Conservation (phyloP, 805 yeast species). For the Barnettozyma botsteinii region DNA sequence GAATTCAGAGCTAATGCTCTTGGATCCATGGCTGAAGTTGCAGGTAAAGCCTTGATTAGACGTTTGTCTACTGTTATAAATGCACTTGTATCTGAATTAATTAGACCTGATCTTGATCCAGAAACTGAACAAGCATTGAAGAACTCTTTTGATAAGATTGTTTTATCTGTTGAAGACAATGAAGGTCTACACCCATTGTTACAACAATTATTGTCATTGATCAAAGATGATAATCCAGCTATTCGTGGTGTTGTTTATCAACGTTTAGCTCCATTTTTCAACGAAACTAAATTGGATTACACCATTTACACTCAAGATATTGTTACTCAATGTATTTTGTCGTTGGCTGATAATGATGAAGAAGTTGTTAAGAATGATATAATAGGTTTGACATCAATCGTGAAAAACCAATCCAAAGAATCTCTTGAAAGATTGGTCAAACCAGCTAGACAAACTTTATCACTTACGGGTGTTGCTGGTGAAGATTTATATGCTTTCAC, state of each 20-base stretch:
- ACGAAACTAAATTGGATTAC: slow-evolving; percentile 59
- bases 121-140: slow-evolving; percentile 37
- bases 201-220: slow-evolving; percentile 70
- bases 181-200: slow-evolving; percentile 81
- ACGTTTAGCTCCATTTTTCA: slow-evolving; percentile 69
- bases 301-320: slow-evolving; percentile 69
- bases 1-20: slow-evolving; percentile 81
- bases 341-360: slow-evolving; percentile 64
- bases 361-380: slow-evolving; percentile 61
- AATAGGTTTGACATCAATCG: slow-evolving; percentile 57
- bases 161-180: slow-evolving; percentile 65
- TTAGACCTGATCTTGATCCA: slow-evolving; percentile 32
- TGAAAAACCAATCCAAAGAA: slow-evolving; percentile 69
- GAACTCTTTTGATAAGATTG: slow-evolving; percentile 58
- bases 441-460: slow-evolving; percentile 74
- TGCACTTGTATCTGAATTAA: slow-evolving; percentile 59
- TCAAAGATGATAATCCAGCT: slow-evolving; percentile 66
- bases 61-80: slow-evolving; percentile 70
- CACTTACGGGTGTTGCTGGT: slow-evolving; percentile 54
- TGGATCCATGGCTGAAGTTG: slow-evolving; percentile 83
- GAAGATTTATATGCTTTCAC: slow-evolving; percentile 68
- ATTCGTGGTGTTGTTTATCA: slow-evolving; percentile 59
- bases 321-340: slow-evolving; percentile 60
- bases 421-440: slow-evolving; percentile 68
- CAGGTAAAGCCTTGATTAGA: slow-evolving; percentile 74